phyloP scores from a whole-genome alignment of 1,284 basidiomycete species.

The Entoloma clypeatum region DNA sequence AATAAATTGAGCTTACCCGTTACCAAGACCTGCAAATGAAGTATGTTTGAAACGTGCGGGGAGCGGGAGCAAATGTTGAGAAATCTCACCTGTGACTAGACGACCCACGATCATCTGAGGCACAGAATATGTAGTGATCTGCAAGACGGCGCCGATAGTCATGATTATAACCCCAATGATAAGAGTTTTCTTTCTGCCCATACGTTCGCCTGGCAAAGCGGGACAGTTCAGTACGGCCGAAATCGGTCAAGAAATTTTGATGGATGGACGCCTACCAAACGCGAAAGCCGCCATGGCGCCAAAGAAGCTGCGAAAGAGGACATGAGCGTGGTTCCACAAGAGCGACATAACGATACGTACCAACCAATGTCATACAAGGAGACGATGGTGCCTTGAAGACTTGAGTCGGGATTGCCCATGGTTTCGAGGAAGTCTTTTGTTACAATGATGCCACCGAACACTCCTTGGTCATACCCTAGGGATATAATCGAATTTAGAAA shows the following conservation, averaged over 20 bases:
- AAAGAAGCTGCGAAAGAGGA: conserved; percentile 33
- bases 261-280: conserved; percentile 27
- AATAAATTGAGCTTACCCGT: conserved; percentile 43
- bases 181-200: conserved; percentile 49
- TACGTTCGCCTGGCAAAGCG: conserved; percentile 34
- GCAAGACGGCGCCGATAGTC: conserved; percentile 50
- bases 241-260: neutral
- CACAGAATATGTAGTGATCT: conserved; percentile 43
- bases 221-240: neutral
- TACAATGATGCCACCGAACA: conserved; percentile 47
- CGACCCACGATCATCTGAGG: conserved; percentile 50
- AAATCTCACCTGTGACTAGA: conserved; percentile 39
- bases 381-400: conserved; percentile 43
- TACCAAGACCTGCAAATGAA: conserved; percentile 34
- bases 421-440: conserved; percentile 38
- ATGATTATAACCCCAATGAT: conserved; percentile 47
- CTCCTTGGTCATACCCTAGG: conserved; percentile 46
- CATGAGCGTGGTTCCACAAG: too few relatives aligned
- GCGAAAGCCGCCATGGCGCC: conserved; percentile 47
- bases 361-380: conserved; percentile 47
- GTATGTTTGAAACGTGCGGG: neutral
- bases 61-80: neutral
- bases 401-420: conserved; percentile 39
- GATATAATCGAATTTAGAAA: neutral
- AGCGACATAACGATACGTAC: conserved; percentile 27